Percentiles rank a stretch among this genome's conserved stretches.
Conservation (phyloP, 2,329 filamentous ascomycete species). For the Trichothecium sympodiale region DNA sequence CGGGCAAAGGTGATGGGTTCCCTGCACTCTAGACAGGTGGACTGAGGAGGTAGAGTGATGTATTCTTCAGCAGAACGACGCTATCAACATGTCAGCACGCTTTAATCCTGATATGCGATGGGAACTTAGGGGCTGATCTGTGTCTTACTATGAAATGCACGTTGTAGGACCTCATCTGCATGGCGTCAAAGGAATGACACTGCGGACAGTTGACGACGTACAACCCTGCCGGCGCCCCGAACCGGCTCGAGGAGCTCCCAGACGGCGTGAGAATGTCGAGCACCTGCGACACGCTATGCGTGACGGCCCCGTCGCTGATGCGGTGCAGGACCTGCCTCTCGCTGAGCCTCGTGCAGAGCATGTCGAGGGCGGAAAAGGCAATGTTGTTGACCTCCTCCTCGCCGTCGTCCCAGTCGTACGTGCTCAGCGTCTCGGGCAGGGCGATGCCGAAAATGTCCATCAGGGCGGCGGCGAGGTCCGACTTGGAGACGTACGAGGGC, state of each 20-base stretch:
- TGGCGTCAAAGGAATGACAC: not conserved
- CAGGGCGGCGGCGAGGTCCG: constrained; percentile 23
- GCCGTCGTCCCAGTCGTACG: constrained; percentile 12
- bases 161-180: constrained; percentile 2
- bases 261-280: constrained; percentile 21
- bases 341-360: constrained; percentile 18
- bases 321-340: constrained; percentile 23
- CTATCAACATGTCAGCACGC: not conserved
- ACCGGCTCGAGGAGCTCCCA: constrained; percentile 14
- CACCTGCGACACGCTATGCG: constrained; percentile 22
- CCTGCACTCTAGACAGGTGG: constrained; percentile 21
- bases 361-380: constrained; percentile 24
- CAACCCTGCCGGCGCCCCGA: constrained; percentile 6
- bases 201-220: constrained; percentile 22
- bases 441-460: constrained; percentile 23
- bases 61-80: no score
- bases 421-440: constrained; percentile 21
- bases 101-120: no score
- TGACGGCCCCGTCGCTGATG: constrained; percentile 26
- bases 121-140: no score
- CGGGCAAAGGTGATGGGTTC: constrained; percentile 21
- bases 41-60: constrained; percentile 12
- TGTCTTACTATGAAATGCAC: constrained; percentile 12
- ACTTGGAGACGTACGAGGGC: constrained; percentile 20
- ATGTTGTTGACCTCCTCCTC: constrained; percentile 16